phyloP scores from a whole-genome alignment of 106 monocot genomes.

The Dendrobium huoshanense region DNA sequence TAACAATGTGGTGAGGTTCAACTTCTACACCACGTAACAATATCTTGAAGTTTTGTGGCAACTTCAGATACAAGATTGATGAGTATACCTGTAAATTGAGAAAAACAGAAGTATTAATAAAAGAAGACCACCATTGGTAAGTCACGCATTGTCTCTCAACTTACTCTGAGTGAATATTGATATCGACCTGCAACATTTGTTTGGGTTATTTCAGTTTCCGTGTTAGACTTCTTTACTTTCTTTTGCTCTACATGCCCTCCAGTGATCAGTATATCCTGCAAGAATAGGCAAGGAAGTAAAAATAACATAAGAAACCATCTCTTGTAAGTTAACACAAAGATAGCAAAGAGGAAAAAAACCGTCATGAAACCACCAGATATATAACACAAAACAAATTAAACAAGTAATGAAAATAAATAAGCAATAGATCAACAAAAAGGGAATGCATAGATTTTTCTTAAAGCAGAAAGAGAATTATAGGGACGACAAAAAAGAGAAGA shows the following conservation, averaged over 20 bases:
- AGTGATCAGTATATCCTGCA: conserved; percentile 75
- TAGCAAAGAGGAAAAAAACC: neutral
- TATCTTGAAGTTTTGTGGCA: conserved; percentile 64
- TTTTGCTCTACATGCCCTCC: conserved; percentile 39
- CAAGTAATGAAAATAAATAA: neutral
- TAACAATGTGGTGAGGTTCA: conserved; percentile 41
- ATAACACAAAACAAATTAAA: neutral
- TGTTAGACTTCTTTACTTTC: conserved; percentile 11
- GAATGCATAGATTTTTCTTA: neutral
- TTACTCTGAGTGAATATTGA: conserved; percentile 76
- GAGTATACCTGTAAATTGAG: conserved; percentile 54
- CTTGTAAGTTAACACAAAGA: neutral
- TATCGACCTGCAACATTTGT: conserved; percentile 45
- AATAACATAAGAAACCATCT: neutral
- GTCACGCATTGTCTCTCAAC: neutral
- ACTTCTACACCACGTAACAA: conserved; percentile 60
- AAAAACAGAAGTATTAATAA: conserved; percentile 9
- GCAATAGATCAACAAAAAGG: neutral
- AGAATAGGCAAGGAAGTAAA: neutral
- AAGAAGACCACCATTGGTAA: neutral
- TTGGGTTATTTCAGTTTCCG: conserved; percentile 17
- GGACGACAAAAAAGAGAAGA: neutral
- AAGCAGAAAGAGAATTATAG: neutral
- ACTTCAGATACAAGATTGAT: conserved; percentile 68
- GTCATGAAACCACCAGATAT: neutral